These are phyloP conservation scores for Adansonia gregorii DNA, from an alignment of 441 rosid species.

Conservation along the genomic window DNA sequence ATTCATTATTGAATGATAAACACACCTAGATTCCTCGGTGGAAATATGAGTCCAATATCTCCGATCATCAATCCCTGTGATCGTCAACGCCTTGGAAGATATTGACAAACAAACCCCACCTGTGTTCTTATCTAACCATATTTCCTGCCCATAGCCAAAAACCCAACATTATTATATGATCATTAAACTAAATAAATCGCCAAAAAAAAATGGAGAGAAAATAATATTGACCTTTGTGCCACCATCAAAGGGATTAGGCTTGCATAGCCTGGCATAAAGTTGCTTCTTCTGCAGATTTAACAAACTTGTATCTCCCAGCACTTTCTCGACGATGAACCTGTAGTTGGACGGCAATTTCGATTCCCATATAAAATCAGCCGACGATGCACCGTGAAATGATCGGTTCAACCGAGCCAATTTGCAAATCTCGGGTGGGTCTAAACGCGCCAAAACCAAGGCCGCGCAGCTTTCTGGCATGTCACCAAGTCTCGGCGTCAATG, in stretches of 20 bases:
- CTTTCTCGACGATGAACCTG: slow-evolving; percentile 41
- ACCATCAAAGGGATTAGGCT: slow-evolving; percentile 53
- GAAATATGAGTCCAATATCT: slow-evolving; percentile 73
- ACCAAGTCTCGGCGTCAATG: slow-evolving; percentile 47
- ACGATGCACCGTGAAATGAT: slow-evolving; percentile 73
- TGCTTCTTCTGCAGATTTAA: slow-evolving; percentile 51
- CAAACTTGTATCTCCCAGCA: slow-evolving; percentile 47
- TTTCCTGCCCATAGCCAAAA: slow-evolving; percentile 44
- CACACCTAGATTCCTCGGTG: slow-evolving; percentile 71
- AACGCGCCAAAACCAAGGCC: slow-evolving; percentile 60
- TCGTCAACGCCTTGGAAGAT: slow-evolving; percentile 60
- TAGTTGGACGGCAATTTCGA: slow-evolving; percentile 70
- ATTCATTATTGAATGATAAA: neutral
- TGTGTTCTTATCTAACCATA: slow-evolving; percentile 72
- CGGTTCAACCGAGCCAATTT: slow-evolving; percentile 61
- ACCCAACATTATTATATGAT: neutral
- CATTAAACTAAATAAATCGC: neutral
- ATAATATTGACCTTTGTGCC: slow-evolving; percentile 59
- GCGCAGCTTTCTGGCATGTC: slow-evolving; percentile 86
- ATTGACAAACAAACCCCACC: slow-evolving; percentile 70
- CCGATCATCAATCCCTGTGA: slow-evolving; percentile 78
- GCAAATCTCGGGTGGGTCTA: slow-evolving; percentile 81
- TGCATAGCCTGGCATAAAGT: slow-evolving; percentile 53
- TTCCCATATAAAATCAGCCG: slow-evolving; percentile 90
- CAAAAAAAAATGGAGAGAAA: neutral